phyloP scores from a whole-genome alignment of 768 basidiomycete species.

The Butyriboletus loyo region DNA sequence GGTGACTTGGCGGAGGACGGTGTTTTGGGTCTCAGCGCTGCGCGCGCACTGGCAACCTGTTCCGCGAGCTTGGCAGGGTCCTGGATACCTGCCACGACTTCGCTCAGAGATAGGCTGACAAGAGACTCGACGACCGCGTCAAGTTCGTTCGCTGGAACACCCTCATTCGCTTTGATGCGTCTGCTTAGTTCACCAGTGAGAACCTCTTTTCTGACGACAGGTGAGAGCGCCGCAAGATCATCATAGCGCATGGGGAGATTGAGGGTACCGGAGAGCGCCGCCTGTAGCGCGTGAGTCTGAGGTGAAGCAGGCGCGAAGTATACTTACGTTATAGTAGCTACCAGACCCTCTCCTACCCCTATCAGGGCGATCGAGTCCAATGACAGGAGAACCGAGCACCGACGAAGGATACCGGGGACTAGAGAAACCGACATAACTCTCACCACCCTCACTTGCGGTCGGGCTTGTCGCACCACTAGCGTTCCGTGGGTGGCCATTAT shows the following conservation, averaged over 20 bases:
- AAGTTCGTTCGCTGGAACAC: slow-evolving; percentile 54
- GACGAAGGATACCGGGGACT: slow-evolving; percentile 61
- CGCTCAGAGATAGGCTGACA: slow-evolving; percentile 65
- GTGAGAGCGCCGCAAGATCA: slow-evolving; percentile 75
- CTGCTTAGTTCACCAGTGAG: slow-evolving; percentile 80
- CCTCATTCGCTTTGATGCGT: slow-evolving; percentile 58
- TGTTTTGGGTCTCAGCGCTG: slow-evolving; percentile 33
- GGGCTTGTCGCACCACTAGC: slow-evolving; percentile 86
- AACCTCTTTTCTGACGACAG: slow-evolving; percentile 84
- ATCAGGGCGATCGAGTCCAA: slow-evolving; percentile 54
- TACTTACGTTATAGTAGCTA: slow-evolving; percentile 77
- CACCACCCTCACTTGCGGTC: slow-evolving; percentile 76
- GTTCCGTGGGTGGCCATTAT: slow-evolving; percentile 76
- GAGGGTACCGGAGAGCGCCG: slow-evolving; percentile 75
- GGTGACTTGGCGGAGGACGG: slow-evolving; percentile 51
- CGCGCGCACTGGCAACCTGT: slow-evolving; percentile 50
- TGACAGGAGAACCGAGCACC: slow-evolving; percentile 54
- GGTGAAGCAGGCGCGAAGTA: neutral
- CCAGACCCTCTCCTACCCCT: slow-evolving; percentile 76
- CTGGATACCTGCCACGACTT: slow-evolving; percentile 74
- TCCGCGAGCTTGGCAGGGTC: slow-evolving; percentile 63
- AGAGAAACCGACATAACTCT: slow-evolving; percentile 68
- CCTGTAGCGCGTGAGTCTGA: slow-evolving; percentile 40
- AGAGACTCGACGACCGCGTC: slow-evolving; percentile 70
- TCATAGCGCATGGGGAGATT: slow-evolving; percentile 87